Evolutionary conservation across 2,329 filamentous ascomycete species (phyloP), one percentile per base, ranked within the genome.

Genomic region (Acephala macrosclerotiorum): DNA sequence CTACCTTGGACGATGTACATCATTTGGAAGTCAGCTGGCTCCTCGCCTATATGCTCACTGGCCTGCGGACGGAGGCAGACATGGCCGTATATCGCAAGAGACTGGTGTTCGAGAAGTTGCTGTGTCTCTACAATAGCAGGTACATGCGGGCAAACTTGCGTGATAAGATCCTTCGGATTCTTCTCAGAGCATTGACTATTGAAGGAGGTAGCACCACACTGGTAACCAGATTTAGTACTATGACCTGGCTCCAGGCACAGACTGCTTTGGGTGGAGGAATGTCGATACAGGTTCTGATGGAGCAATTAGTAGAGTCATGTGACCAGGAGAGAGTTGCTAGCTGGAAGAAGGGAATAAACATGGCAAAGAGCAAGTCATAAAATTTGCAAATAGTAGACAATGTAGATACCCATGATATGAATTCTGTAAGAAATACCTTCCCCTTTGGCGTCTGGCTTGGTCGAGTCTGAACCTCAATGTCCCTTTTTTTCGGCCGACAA

Each of bases 171-270:
- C 75, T 87, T 33, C 78, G 80, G 75, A 84, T 96, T 25, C 71
- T 96, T 18, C 90, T 89, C 73, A 85, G 90, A 47, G 88, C 89
- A 2, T 89, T 88, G 0, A 84, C 84, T 55, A 86, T 94, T 36
- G 85, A 89, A 35, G 89, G 86, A 1, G 93, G 92, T 0, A 93
- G 91, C 77, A 92, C 89, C 4, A 95, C 91, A n/a, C 81, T 97
- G 55, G 84, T 93, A 42, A 96, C 93, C 0, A 83, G 94, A 64
- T 89, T 90, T 51, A 92, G 91, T 18, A 81, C 91, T 22, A 77
- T 95, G 61, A 89, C 86, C 70, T 97, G 93, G 94, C 82, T 95
- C 9, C 84, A 90, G 65, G 85, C 86, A 66, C 87, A 88, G 72
- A 77, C 85, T 40, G 83, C 83, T 3, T 77, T 81, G 2, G 82